Evolutionary conservation across 148 eudicot genomes (phyloP).

Genomic region (Fagopyrum tataricum): DNA sequence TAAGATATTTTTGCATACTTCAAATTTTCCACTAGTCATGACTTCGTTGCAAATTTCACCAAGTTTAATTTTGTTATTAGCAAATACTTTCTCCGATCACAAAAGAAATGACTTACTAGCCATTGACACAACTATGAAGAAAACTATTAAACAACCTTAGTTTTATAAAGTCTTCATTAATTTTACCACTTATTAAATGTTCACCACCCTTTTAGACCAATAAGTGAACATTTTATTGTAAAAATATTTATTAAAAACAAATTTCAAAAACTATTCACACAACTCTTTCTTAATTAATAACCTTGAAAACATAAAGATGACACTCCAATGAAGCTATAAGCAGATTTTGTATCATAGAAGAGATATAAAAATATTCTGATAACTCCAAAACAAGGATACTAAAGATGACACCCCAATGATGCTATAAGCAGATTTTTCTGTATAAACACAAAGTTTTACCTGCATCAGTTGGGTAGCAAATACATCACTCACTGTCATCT

Average conservation of each 20-base stretch:
- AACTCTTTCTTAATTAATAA: too few species aligned
- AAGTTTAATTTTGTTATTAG: neutral
- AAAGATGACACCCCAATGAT: neutral
- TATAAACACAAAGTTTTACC: conserved; percentile 30
- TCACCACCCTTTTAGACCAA: too few species aligned
- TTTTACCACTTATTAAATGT: too few species aligned
- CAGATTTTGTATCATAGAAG: neutral
- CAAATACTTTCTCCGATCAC: too few species aligned
- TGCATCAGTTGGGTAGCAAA: conserved; percentile 92
- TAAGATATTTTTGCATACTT: neutral
- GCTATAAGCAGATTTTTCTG: neutral
- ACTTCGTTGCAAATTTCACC: neutral
- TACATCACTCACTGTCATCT: conserved; percentile 86
- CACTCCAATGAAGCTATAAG: neutral
- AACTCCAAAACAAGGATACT: neutral
- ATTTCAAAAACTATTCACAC: too few species aligned
- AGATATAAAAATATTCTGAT: neutral
- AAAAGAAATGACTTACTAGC: too few species aligned
- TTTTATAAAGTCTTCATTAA: too few species aligned
- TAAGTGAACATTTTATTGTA: too few species aligned
- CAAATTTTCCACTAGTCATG: neutral
- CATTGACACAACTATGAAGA: neutral
- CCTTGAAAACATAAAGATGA: too few species aligned
- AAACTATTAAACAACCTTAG: too few species aligned
- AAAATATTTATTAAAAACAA: too few species aligned